Evolutionary conservation across 2,329 filamentous ascomycete species (phyloP), one percentile per base, ranked within the genome.

Genomic region (Rachicladosporium sp.): DNA sequence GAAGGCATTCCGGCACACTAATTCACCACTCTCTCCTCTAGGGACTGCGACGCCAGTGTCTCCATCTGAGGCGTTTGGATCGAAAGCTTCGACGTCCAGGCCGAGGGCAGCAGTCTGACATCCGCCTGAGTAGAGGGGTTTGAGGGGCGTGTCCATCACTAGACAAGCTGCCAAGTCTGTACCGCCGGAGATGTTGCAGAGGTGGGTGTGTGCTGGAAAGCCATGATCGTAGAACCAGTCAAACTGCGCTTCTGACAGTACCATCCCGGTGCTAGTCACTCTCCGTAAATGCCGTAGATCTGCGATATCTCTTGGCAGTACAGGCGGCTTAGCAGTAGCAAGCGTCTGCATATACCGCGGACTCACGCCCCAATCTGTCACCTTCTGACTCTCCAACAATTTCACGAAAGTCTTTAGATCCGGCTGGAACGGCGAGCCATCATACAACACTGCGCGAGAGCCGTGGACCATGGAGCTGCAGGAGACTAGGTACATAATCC

Each of bases 401-500:
- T 71, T 70, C 23, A 87, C 62, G 48, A 86, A 76, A 3, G 73
- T 69, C 11, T 64, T 69, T 1, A 76, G 63, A 45, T 83, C 75
- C 0, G 85, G 85, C 34, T 77, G 62, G 58, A 93, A 86, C 0
- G 85, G 85, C 6, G 78, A 85, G 3, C 85, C 86, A 54, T 93
- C 85, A 56, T 93, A 93, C n/a, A 89, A 65, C 2, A 93, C 60
- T 1, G 72, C 66, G 4, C 74, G 69, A 0, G 69, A 67, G 6
- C 83, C 82, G 31, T 68, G 62, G 1, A 80, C 50, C 6, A 89
- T 65, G 3, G 68, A 65, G 12, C 69, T 66, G 0, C 84, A 65
- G 30, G 70, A 73, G 2, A 68, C 62, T 6, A 87, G 64, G 55
- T 89, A 91, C 85, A 93, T 93, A 61, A 93, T 91, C 85, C 85